Percentiles rank a stretch among this genome's conserved stretches.
phyloP scores from a whole-genome alignment of 2,329 filamentous ascomycete species.

The Plectosphaerella plurivora region DNA sequence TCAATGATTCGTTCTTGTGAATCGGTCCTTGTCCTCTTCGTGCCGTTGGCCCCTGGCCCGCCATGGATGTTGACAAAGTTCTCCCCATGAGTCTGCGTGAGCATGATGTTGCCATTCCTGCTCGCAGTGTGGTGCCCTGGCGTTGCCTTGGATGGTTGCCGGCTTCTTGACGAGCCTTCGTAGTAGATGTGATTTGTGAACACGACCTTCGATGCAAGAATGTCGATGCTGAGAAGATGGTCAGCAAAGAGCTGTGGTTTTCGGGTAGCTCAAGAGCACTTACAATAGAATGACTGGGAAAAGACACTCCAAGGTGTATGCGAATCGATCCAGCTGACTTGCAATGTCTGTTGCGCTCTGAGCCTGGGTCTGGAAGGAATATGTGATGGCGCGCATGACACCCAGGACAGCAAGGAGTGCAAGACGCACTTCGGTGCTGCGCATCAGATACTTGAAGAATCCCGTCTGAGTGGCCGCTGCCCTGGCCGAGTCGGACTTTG shows the following conservation, averaged over 20 bases:
- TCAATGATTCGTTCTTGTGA: neutral
- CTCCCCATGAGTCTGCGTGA: neutral
- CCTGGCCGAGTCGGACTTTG: conserved; percentile 23
- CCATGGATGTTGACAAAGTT: neutral
- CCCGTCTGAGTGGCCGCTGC: conserved; percentile 19
- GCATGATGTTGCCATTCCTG: neutral
- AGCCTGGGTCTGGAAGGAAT: conserved; percentile 30
- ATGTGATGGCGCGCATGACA: conserved; percentile 32
- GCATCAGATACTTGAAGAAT: conserved; percentile 33
- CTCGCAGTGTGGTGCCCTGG: neutral
- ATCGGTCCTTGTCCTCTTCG: neutral
- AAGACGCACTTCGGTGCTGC: conserved; percentile 33
- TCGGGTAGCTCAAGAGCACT: conserved; percentile 6
- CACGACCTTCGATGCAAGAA: conserved; percentile 26
- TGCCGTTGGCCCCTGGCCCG: neutral
- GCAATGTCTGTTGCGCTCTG: conserved; percentile 30
- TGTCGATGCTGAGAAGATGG: conserved; percentile 20
- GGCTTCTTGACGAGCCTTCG: neutral
- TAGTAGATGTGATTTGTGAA: conserved; percentile 10
- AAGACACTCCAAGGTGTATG: conserved; percentile 34
- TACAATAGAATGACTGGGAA: conserved; percentile 36
- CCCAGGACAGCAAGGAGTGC: conserved; percentile 32
- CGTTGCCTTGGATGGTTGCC: neutral
- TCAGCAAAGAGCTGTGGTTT: neutral
- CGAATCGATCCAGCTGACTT: conserved; percentile 34